Percentiles rank a stretch among this genome's conserved stretches.
phyloP scores from a whole-genome alignment of 2,329 filamentous ascomycete species.

The Talaromyces pinophilus region DNA sequence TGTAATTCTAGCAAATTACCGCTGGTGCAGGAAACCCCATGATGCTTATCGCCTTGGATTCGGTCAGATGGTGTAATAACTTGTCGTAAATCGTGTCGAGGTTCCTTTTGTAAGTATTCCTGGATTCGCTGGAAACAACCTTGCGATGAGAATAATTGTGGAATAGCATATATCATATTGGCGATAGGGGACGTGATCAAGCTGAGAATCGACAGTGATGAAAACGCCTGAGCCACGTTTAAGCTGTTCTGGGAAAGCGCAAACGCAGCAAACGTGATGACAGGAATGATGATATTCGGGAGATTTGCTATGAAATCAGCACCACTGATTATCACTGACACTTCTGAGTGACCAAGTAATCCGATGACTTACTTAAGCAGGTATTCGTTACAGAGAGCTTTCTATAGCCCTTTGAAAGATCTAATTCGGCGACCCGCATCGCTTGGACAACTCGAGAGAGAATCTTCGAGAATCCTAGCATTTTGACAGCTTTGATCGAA shows the following conservation, averaged over 20 bases:
- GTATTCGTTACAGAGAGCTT: constrained; percentile 12
- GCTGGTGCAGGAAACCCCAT: neutral
- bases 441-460: constrained; percentile 11
- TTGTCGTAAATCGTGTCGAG: constrained; percentile 6
- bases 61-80: neutral
- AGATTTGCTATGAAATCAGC: constrained; percentile 19
- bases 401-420: constrained; percentile 19
- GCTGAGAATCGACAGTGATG: constrained; percentile 25
- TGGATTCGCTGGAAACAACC: constrained; percentile 20
- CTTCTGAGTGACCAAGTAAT: neutral
- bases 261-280: constrained; percentile 24
- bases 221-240: constrained; percentile 24
- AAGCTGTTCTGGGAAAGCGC: constrained; percentile 19
- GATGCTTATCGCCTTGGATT: neutral
- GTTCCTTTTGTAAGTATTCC: constrained; percentile 17
- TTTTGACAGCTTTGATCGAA: constrained; percentile 47
- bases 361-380: constrained; percentile 11
- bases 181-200: constrained; percentile 23
- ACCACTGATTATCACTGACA: neutral
- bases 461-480: constrained; percentile 35
- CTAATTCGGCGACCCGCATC: constrained; percentile 4
- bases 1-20: neutral
- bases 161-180: constrained; percentile 21
- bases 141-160: constrained; percentile 13
- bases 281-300: constrained; percentile 7